phyloP scores from a whole-genome alignment of 2,329 filamentous ascomycete species.

The Scopulariopsis brevicaulis region DNA sequence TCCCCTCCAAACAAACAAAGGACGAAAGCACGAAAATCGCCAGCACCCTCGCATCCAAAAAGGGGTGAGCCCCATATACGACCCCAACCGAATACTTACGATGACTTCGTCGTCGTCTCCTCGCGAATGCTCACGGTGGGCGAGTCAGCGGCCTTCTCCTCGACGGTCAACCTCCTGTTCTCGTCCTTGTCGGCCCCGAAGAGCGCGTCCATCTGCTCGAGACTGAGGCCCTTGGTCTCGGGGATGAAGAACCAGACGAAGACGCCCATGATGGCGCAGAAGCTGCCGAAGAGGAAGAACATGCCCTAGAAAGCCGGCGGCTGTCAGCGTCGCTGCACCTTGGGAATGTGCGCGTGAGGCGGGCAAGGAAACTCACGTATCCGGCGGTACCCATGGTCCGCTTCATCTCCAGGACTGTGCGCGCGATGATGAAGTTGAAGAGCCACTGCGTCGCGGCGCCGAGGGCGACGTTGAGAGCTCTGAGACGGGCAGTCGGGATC shows the following conservation, averaged over 20 bases:
- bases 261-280: constrained; percentile 53
- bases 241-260: constrained; percentile 59
- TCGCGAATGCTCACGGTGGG: not conserved
- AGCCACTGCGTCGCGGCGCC: constrained; percentile 61
- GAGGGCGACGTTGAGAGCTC: constrained; percentile 56
- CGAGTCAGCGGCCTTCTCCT: not conserved
- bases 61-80: not conserved
- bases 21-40: not conserved
- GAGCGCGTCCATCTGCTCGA: constrained; percentile 57
- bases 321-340: not conserved
- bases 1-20: not conserved
- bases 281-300: constrained; percentile 58
- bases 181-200: constrained; percentile 43
- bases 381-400: constrained; percentile 28
- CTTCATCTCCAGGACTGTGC: constrained; percentile 19
- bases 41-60: not conserved
- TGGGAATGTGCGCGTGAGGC: constrained; percentile 2
- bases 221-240: constrained; percentile 55
- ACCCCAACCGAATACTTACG: not conserved
- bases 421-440: constrained; percentile 63
- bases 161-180: not conserved
- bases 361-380: constrained; percentile 19
- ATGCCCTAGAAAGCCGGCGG: constrained; percentile 31
- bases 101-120: not conserved
- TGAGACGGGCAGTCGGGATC: constrained; percentile 55